Evolutionary conservation across 495 filamentous ascomycete species (phyloP).

Genomic region (Penicillium verhagenii): DNA sequence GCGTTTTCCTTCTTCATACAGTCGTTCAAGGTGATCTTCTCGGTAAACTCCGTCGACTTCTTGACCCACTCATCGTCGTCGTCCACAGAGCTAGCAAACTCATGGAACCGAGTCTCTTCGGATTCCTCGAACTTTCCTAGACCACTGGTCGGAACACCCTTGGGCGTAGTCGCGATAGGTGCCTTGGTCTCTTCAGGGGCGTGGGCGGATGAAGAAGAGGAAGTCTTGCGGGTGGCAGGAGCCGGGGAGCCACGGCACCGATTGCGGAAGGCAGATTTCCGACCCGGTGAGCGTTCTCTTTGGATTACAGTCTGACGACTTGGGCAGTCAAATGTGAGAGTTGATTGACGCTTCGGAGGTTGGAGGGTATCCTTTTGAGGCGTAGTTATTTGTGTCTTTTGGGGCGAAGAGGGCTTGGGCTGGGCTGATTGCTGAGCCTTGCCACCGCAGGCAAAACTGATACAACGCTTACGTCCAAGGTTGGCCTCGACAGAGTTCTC

Average conservation of each 20-base stretch:
- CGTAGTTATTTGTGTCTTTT: conserved; percentile 12
- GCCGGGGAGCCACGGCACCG: conserved; percentile 47
- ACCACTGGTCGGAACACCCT: conserved; percentile 39
- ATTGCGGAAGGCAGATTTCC: conserved; percentile 29
- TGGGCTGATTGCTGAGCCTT: conserved; percentile 29
- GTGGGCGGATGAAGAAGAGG: not conserved
- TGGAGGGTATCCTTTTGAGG: conserved; percentile 22
- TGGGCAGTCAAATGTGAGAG: conserved; percentile 63
- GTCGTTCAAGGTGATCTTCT: conserved; percentile 81
- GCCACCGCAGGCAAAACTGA: conserved; percentile 82
- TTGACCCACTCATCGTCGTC: conserved; percentile 86
- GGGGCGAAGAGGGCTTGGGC: conserved; percentile 17
- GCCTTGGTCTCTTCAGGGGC: conserved; percentile 6
- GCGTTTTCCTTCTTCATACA: conserved; percentile 86
- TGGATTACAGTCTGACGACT: conserved; percentile 36
- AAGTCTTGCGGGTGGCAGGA: conserved; percentile 48
- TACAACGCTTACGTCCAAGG: conserved; percentile 77
- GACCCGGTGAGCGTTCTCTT: conserved; percentile 33
- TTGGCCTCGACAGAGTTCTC: conserved; percentile 54
- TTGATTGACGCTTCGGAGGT: conserved; percentile 49
- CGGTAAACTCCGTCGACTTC: conserved; percentile 57
- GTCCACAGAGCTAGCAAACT: conserved; percentile 80
- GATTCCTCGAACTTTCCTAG: conserved; percentile 59
- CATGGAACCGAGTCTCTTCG: conserved; percentile 80
- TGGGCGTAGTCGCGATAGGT: conserved; percentile 7